Base-by-base conservation (phyloP, 2,329 filamentous ascomycete genomes). In the Curvularia eragrostidis region DNA sequence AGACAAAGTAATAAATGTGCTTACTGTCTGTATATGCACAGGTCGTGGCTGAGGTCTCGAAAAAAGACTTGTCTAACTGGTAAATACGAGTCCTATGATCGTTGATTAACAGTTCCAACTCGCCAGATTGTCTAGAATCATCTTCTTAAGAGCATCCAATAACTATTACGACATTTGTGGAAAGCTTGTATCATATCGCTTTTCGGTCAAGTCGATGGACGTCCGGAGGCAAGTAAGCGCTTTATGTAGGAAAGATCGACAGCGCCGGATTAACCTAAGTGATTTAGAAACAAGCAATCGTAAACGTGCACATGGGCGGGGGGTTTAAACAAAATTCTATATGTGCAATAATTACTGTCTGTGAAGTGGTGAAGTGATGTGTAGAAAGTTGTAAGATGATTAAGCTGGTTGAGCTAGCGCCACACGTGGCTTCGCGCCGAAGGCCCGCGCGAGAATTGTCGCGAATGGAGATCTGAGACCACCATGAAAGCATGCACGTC, bases 401-500 rank as follows among this genome's bases (percentile, higher is more conserved):
- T 32, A 10, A 23, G 19, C 26, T 34, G 44, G 30, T 34, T 48
- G 19, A 48, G 44, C 52, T 41, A 47, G 36, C 47, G 48, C 54
- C 57, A 48, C 59, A 60, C 57, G 57, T 62, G 54, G 50, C 54
- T 52, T 63, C 60, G 62, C 64, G 54, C 58, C 54, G 58, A 52
- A 64, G 64, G 56, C 60, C 58, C 59, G 48, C 52, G 51, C 48
- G 60, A 59, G 60, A 59, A 54, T 56, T 52, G 54, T 54, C 52
- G 56, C 59, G 53, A 56, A 38, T 58, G 52, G 54, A 54, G 39
- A 39, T 44, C 56, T 56, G 57, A 62, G 48, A 62, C 55, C 49
- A 62, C 54, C 57, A 58, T 56, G 56, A 54, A 66, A 74, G 59
- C 23, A 76, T 77, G 75, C 69, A 66, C 58, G 52, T 69, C 53